Base-by-base conservation (phyloP, 1,284 basidiomycete genomes). In the Gymnopus androsaceus region DNA sequence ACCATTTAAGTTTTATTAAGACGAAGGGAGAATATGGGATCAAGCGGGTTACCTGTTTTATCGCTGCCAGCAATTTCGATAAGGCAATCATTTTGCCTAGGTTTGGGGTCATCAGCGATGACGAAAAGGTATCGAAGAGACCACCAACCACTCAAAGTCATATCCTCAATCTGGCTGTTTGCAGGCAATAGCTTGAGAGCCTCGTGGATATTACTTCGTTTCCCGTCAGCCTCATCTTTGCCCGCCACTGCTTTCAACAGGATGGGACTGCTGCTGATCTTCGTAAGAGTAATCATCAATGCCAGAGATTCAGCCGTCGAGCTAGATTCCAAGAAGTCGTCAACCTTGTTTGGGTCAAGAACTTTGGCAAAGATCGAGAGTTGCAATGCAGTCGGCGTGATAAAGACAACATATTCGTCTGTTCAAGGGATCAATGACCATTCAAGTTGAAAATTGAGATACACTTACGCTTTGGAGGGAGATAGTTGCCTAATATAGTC, bases 401-500 rank as follows among this genome's bases (percentile, higher is more conserved):
- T 80, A 68, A 97, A 98, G 5, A 98, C 86, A 11, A 95, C 90
- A 66, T 95, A 97, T 84, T 98, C 95, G 66, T 90, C 94, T 96
- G 61, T 5, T 25, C 21, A 30, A 36, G 6, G 36, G n/a, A 42
- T 19, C 19, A 15, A 52, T 53, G 21, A 5, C 23, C 38, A 27
- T 31, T 38, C 50, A 7, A 38, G 40, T 15, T 21, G 41, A 30
- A 37, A 33, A 30, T 45, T n/a, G 30, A 59, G 46, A 30, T 58
- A 44, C 8, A 30, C 87, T 64, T 64, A 93, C 93, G 78, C 75
- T 97, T 98, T 0, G 96, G 93, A 12, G 95, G 96, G 12, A 99
- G 75, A 65, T 92, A 94, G 58, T 88, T 86, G 60, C 85, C 82
- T 55, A 99, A 74, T 36, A 98, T 84, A 7, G 82, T 84, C 0